Conservation (phyloP, 208 protist species). For the Blechomonas ayalai region DNA sequence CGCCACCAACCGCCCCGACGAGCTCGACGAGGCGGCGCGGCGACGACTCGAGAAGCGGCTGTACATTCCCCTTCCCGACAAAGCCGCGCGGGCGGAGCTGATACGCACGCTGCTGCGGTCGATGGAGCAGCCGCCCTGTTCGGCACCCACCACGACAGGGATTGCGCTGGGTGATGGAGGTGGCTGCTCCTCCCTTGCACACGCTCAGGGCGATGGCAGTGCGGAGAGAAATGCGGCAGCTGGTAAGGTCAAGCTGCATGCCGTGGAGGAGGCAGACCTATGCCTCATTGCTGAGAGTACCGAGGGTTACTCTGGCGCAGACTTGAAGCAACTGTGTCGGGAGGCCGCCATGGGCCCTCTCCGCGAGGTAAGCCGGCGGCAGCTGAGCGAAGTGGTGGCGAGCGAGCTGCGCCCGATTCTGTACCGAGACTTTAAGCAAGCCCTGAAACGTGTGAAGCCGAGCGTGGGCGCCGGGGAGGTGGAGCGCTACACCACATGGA, state of each 20-base stretch:
- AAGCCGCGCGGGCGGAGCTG: conserved; percentile 34
- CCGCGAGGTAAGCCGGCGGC: conserved; percentile 37
- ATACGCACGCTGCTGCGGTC: conserved; percentile 48
- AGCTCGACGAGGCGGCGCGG: conserved; percentile 85
- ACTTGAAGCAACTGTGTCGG: conserved; percentile 69
- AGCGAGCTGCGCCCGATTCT: conserved; percentile 55
- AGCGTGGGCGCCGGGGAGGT: conserved; percentile 72
- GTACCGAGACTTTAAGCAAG: conserved; percentile 61
- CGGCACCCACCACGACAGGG: not conserved
- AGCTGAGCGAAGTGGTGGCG: conserved; percentile 40
- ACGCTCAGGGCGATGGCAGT: no score
- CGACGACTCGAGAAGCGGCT: conserved; percentile 88
- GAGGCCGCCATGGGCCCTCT: conserved; percentile 77
- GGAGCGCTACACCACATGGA: conserved; percentile 74
- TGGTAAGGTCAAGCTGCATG: conserved; percentile 22
- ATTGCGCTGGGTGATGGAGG: no score
- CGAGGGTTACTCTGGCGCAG: conserved; percentile 70
- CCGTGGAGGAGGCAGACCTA: conserved; percentile 26
- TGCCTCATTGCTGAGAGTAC: conserved; percentile 35
- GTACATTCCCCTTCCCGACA: conserved; percentile 87
- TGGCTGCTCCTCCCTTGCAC: no score
- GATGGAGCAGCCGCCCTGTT: conserved; percentile 17
- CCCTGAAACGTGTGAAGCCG: conserved; percentile 66
- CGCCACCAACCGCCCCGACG: conserved; percentile 86
- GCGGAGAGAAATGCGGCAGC: no score